Percentiles rank a stretch among this genome's conserved stretches.
Conservation (phyloP, 2,329 filamentous ascomycete genomes). For the Aspergillus sp. region DNA sequence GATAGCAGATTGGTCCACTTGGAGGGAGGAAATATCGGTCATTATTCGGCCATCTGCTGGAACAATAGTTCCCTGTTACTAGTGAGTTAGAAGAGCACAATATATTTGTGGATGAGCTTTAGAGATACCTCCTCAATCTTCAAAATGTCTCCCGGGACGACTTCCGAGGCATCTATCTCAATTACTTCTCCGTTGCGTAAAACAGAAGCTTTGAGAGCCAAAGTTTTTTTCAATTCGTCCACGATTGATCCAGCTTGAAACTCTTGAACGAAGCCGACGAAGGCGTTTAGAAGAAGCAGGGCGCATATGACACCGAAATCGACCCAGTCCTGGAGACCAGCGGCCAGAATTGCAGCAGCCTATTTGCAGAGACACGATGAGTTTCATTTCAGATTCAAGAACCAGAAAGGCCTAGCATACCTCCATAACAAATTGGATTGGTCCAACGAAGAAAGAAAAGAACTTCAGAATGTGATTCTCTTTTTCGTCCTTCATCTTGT, state of each 20-base stretch:
- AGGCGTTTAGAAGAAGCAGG: conserved; percentile 76
- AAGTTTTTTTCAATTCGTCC: conserved; percentile 84
- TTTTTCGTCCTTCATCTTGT: conserved; percentile 89
- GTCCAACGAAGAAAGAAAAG: conserved; percentile 74
- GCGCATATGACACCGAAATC: conserved; percentile 89
- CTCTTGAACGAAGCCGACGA: conserved; percentile 83
- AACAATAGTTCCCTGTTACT: conserved; percentile 69
- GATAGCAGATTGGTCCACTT: conserved; percentile 88
- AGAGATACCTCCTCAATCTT: conserved; percentile 68
- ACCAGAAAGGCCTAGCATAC: conserved; percentile 42
- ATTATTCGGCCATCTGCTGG: conserved; percentile 84
- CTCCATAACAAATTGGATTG: conserved; percentile 94
- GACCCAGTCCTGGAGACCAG: conserved; percentile 82
- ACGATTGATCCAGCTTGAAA: conserved; percentile 87
- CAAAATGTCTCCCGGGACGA: conserved; percentile 86
- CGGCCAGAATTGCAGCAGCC: conserved; percentile 74
- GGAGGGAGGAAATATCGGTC: conserved; percentile 76
- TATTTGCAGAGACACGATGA: conserved; percentile 23
- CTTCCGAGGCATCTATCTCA: conserved; percentile 76
- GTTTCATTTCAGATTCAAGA: background rate
- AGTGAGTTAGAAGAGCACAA: conserved; percentile 3
- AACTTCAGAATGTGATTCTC: conserved; percentile 83
- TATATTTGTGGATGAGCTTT: too few relatives aligned
- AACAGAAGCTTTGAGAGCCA: conserved; percentile 82
- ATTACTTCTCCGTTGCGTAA: conserved; percentile 73